Conservation (phyloP, 306 rosid species). For the Malus sieversii region DNA sequence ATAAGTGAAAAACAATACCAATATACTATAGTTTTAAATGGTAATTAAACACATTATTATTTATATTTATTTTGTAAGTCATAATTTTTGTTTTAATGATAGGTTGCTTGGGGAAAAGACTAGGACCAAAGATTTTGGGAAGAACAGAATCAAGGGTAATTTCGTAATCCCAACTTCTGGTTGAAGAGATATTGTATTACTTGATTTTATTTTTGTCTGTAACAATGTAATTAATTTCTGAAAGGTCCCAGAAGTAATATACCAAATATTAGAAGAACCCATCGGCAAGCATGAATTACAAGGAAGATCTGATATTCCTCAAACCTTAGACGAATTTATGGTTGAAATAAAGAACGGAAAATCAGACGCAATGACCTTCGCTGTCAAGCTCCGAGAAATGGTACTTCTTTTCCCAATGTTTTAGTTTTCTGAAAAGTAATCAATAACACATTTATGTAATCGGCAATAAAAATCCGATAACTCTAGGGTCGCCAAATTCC, state of each 20-base stretch:
- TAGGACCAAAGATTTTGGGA: constrained; percentile 85
- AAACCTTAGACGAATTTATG: constrained; percentile 82
- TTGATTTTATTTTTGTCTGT: not conserved
- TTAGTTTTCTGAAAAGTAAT: not conserved
- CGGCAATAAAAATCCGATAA: not conserved
- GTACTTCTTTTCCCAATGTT: constrained; percentile 23
- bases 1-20: too few relatives aligned
- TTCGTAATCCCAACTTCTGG: constrained; percentile 11
- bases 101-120: constrained; percentile 92
- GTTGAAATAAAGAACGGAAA: constrained; percentile 49
- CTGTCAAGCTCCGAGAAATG: constrained; percentile 86
- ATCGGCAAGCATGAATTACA: constrained; percentile 49
- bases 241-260: constrained; percentile 92
- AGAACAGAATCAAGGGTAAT: constrained; percentile 70
- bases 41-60: not conserved
- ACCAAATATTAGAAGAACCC: constrained; percentile 70
- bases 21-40: too few relatives aligned
- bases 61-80: not conserved
- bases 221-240: constrained; percentile 14
- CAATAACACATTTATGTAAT: not conserved
- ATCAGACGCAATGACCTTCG: constrained; percentile 70
- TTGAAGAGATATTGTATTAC: not conserved
- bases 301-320: constrained; percentile 82
- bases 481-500: not conserved
- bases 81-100: constrained; percentile 13